A percentile compares a stretch with the other conserved stretches of the same genome.
phyloP scores from a whole-genome alignment of 345 rosid species.

The Brassica incana region DNA sequence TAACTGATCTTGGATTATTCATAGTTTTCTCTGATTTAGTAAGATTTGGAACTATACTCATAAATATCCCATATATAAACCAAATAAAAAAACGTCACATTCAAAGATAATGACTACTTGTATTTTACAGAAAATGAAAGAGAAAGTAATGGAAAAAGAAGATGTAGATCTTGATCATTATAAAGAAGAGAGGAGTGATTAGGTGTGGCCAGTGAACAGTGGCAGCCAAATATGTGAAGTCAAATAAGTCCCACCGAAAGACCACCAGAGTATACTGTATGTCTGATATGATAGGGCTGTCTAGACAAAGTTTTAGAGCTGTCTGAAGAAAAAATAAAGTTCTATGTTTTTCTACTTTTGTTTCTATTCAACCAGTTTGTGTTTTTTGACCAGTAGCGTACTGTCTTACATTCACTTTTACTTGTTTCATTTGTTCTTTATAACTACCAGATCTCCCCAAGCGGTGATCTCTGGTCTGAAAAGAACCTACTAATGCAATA shows the following conservation, averaged over 20 bases:
- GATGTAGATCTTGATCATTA: not conserved
- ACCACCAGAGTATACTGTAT: not conserved
- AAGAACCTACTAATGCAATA: not conserved
- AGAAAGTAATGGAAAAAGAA: not conserved
- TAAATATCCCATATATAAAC: not conserved
- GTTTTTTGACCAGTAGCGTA: not conserved
- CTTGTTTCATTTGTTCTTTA: not conserved
- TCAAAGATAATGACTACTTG: not conserved
- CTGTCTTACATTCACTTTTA: not conserved
- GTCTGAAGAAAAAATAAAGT: not conserved
- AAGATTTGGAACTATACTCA: not conserved
- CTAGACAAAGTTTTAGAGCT: not conserved
- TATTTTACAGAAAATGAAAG: not conserved
- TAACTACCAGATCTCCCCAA: not conserved
- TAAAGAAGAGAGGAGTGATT: not conserved
- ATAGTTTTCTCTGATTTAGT: conserved; percentile 11
- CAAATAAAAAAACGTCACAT: not conserved
- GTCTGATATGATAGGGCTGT: not conserved
- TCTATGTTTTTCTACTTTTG: not conserved
- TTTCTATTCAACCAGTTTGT: not conserved
- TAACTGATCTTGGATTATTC: conserved; percentile 23
- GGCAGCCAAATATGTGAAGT: not conserved
- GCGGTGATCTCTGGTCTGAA: not conserved
- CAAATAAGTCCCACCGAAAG: not conserved
- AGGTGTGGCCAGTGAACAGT: not conserved